A percentile compares a stretch with the other conserved stretches of the same genome.
phyloP scores from a whole-genome alignment of 2,329 filamentous ascomycete genomes.

The Fonsecaea multimorphosa region DNA sequence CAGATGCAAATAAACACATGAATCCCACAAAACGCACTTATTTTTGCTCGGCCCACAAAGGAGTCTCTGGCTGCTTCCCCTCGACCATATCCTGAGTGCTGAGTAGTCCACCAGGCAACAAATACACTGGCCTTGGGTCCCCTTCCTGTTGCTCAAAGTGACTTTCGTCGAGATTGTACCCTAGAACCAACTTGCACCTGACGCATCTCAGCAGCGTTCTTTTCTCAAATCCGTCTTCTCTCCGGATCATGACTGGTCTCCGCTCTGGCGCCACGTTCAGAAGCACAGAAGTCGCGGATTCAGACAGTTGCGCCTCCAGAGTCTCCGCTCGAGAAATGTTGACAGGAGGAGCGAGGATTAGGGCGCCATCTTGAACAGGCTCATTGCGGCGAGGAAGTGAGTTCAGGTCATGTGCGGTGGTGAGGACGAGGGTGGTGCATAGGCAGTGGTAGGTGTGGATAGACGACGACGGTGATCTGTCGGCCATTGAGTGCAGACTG shows the following conservation, averaged over 20 bases:
- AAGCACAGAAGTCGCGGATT: slow-evolving; percentile 44
- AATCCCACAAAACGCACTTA: slow-evolving; percentile 42
- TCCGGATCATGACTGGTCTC: slow-evolving; percentile 59
- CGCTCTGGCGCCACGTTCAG: slow-evolving; percentile 59
- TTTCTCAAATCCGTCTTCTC: slow-evolving; percentile 72
- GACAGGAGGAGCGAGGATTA: slow-evolving; percentile 62
- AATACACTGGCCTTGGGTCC: slow-evolving; percentile 53
- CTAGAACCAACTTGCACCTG: slow-evolving; percentile 66
- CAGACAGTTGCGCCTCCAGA: slow-evolving; percentile 35
- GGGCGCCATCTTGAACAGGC: slow-evolving; percentile 59
- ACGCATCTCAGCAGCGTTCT: slow-evolving; percentile 64
- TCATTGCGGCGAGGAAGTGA: slow-evolving; percentile 59
- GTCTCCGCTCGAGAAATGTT: slow-evolving; percentile 37
- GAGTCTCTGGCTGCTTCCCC: slow-evolving; percentile 43
- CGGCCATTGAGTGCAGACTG: slow-evolving; percentile 15
- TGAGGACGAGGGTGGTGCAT: slow-evolving; percentile 69
- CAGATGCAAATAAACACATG: slow-evolving; percentile 25
- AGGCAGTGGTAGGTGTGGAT: slow-evolving; percentile 63
- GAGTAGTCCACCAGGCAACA: slow-evolving; percentile 65
- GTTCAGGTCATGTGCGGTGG: slow-evolving; percentile 61
- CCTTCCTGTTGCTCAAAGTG: slow-evolving; percentile 47
- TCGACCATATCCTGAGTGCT: slow-evolving; percentile 63
- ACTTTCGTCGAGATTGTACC: slow-evolving; percentile 65
- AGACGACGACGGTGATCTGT: slow-evolving; percentile 6
- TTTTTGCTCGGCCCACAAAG: slow-evolving; percentile 42